phyloP scores from a whole-genome alignment of 192 early-diverging fungal genomes.

The Coemansia reversa region DNA sequence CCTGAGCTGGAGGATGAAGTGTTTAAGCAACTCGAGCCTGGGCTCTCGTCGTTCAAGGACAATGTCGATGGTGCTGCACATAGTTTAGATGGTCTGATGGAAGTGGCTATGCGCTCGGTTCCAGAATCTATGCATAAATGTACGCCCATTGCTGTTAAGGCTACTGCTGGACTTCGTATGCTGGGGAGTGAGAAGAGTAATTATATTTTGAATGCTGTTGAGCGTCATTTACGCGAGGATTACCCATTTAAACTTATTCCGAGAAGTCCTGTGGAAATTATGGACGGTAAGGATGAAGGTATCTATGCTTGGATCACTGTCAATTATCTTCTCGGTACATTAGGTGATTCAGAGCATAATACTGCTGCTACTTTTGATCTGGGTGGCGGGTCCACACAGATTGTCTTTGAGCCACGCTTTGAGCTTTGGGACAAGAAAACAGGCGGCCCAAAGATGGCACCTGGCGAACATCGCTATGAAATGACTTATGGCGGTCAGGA shows the following conservation, averaged over 20 bases:
- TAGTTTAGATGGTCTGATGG: constrained; percentile 76
- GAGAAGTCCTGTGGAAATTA: constrained; percentile 77
- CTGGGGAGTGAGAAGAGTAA: constrained; percentile 70
- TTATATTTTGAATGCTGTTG: constrained; percentile 72
- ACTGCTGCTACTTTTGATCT: constrained; percentile 94
- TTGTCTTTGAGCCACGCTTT: constrained; percentile 89
- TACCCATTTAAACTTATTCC: constrained; percentile 83
- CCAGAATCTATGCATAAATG: constrained; percentile 69
- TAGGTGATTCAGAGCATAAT: constrained; percentile 57
- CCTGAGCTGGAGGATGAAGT: constrained; percentile 88
- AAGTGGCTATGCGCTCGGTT: constrained; percentile 70
- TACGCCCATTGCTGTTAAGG: constrained; percentile 92
- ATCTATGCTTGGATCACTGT: constrained; percentile 99
- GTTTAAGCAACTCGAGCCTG: constrained; percentile 82
- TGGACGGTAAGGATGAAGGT: constrained; percentile 97
- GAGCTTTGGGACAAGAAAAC: constrained; percentile 35
- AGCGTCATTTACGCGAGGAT: constrained; percentile 59
- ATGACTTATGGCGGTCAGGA: constrained; percentile 68
- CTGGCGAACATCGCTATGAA: constrained; percentile 74
- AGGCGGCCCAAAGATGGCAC: constrained; percentile 31
- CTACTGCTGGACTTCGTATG: constrained; percentile 90
- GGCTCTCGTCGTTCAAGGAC: constrained; percentile 71
- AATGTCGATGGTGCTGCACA: constrained; percentile 76
- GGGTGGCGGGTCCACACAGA: constrained; percentile 96
- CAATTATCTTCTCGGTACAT: constrained; percentile 78